These are phyloP conservation scores for Metschnikowia similis DNA, from an alignment of 805 yeast genomes.

Conservation along the genomic window DNA sequence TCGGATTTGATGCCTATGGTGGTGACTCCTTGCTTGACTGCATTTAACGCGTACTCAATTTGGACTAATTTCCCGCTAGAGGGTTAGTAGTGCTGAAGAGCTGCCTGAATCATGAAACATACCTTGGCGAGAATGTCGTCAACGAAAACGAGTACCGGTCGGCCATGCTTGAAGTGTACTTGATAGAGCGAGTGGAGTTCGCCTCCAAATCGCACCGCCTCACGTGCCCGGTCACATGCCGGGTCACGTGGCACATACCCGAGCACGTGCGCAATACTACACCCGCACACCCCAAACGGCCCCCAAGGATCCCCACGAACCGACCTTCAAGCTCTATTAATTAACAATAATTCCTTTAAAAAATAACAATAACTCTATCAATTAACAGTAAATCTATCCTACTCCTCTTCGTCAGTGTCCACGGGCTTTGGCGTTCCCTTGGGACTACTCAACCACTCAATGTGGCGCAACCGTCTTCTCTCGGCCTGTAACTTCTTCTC, in stretches of 20 bases:
- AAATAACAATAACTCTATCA: too few species aligned
- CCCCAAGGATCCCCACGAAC: too few species aligned
- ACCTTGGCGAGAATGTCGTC: constrained; percentile 96
- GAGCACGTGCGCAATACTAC: too few species aligned
- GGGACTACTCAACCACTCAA: constrained; percentile 93
- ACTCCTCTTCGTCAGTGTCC: constrained; percentile 89
- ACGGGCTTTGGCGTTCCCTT: constrained; percentile 96
- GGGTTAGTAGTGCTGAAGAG: constrained; percentile 19
- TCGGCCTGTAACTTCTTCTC: constrained; percentile 88
- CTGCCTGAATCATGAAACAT: constrained; percentile 27
- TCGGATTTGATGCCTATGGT: constrained; percentile 91
- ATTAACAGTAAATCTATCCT: neutral
- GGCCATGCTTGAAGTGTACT: constrained; percentile 57
- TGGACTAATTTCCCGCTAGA: constrained; percentile 92
- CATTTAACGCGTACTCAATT: constrained; percentile 95
- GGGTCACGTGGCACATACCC: too few species aligned
- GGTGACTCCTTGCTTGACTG: constrained; percentile 97
- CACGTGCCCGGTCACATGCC: constrained; percentile 1
- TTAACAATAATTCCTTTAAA: too few species aligned
- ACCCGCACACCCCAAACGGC: neutral
- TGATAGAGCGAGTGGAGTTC: neutral
- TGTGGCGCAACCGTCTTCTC: constrained; percentile 89
- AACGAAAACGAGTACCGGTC: constrained; percentile 97
- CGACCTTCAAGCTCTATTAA: neutral
- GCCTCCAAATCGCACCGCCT: constrained; percentile 4